phyloP scores from a whole-genome alignment of 495 filamentous ascomycete genomes.

The Neurospora discreta region DNA sequence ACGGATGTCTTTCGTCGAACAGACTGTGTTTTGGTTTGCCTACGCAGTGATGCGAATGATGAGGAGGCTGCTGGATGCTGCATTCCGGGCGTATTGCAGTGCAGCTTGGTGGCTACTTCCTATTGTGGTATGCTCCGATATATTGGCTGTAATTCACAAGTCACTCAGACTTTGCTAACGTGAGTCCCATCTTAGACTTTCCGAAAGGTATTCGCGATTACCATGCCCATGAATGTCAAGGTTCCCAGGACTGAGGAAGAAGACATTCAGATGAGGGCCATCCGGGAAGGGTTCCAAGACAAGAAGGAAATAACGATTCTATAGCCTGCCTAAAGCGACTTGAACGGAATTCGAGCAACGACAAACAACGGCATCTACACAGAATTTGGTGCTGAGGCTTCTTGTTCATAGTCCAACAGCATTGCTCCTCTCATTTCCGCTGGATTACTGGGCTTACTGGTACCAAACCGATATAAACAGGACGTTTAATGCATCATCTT shows the following conservation, averaged over 20 bases:
- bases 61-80: neutral
- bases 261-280: constrained; percentile 24
- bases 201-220: constrained; percentile 43
- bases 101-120: constrained; percentile 26
- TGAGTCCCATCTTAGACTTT: constrained; percentile 34
- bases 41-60: neutral
- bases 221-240: constrained; percentile 42
- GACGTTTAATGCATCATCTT: neutral
- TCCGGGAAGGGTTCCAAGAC: constrained; percentile 4
- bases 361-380: neutral
- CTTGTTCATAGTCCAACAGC: neutral
- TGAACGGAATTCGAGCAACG: neutral
- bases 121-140: constrained; percentile 22
- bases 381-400: neutral
- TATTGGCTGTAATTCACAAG: constrained; percentile 7
- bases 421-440: neutral
- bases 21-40: neutral
- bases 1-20: neutral
- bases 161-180: constrained; percentile 15
- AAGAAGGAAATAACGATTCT: neutral
- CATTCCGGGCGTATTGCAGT: constrained; percentile 17
- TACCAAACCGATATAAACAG: neutral
- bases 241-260: constrained; percentile 48
- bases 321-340: neutral
- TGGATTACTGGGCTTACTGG: neutral